Evolutionary conservation across 306 rosid species (phyloP), one percentile per base, ranked within the genome.

Genomic region (Cicer chorassanicum): DNA sequence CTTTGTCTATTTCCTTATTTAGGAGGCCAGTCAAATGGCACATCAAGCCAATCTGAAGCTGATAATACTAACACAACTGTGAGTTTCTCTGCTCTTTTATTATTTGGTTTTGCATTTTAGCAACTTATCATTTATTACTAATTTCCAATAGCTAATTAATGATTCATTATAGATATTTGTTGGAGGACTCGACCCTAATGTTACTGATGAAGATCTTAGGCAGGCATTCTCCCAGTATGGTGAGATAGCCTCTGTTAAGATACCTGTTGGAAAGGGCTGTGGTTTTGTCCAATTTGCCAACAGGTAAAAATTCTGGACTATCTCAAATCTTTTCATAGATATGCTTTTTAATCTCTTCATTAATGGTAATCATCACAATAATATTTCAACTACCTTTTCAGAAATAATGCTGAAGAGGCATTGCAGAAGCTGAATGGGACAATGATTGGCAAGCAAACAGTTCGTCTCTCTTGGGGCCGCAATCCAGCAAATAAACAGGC

Each of bases 381-480:
- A 63, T 66, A 44, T 83, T 68, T 67, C 66, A 76, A 24, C 73
- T 77, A 71, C 61, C 61, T 75, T 72, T 39, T 65, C 89, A 95
- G 99, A 89, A 88, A 85, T 75, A 87, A 88, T 59, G 99, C 99
- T 48, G 99, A 95, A 79, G 99, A 95, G 83, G 98, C 99, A 5
- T 67, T 92, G 88, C 90, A 91, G 78, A 90, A 92, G 90, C 77
- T 95, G 68, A 95, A 90, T 68, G 98, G 96, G 41, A 84, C 93
- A 65, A 78, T 73, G 53, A 85, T 95, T 65, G 98, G 99, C 70
- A 95, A 90, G 72, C 99, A 95, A 81, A 89, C 97, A 6, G 93
- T 95, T 64, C 96, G 97, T 13, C 99, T 94, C 84, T 92, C 97
- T 44, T 94, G 99, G 99, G 99, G 99, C 44, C 99, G 98, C 84